Evolutionary conservation across 2,329 filamentous ascomycete genomes (phyloP), one percentile per base, ranked within the genome.

Genomic region (Stachybotrys chartarum): DNA sequence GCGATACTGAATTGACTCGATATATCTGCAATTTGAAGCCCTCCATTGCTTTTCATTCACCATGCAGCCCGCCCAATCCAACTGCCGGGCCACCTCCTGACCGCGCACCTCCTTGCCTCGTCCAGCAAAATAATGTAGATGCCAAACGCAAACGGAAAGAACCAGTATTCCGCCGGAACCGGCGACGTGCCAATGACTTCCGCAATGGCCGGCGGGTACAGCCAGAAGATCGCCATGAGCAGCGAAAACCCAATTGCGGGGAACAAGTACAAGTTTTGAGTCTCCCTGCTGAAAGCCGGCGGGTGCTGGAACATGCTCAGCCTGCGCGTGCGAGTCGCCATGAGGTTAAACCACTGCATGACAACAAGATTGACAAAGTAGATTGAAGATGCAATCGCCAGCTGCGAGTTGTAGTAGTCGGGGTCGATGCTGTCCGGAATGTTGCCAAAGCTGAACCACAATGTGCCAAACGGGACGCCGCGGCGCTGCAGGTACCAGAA

Each of bases 351-450:
- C 77, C 85, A 86, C 76, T 90, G 86, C 87, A 92, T 90, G 51
- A 92, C 84, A 2, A 93, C 88, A 24, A 93, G 74, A 57, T 86
- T 92, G 61, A 91, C 81, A 63, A 92, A 92, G 70, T 92, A 92
- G 57, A 93, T 85, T 16, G 84, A 88, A 44, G 82, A 86, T 0
- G 86, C 87, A 57, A 81, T 77, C 59, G 85, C 86, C 30, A 87
- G 72, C 58, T 81, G 77, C 31, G 73, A 68, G 0, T 71, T 72
- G 63, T 85, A 82, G 55, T 78, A 79, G 50, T 81, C 81, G 1
- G 77, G 69, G 53, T 81, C 78, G 11, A 82, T 76, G 65, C 66
- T 73, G 55, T 63, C 75, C 10, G 78, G 80, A 5, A 79, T 62
- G 3, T 69, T 63, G 52, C 85, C 85, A 64, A 88, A 90, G 24